Conservation (phyloP, 2,329 filamentous ascomycete species). For the Ciborinia camelliae region DNA sequence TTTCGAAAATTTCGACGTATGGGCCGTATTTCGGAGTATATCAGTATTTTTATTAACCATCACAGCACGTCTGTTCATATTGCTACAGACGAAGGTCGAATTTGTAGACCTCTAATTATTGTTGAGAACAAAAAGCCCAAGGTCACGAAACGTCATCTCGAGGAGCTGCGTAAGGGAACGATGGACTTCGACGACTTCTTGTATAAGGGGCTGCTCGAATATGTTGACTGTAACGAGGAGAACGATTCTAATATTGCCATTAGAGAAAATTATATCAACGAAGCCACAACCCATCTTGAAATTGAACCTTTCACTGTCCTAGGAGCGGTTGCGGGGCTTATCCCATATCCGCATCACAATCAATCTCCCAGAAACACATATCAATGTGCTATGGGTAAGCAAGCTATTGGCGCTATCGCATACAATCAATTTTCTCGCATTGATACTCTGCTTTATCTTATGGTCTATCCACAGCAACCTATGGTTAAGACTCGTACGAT, state of each 20-base stretch:
- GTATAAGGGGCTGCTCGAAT: slow-evolving; percentile 85
- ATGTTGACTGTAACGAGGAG: slow-evolving; percentile 97
- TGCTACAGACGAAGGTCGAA: slow-evolving; percentile 93
- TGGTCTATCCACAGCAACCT: slow-evolving; percentile 95
- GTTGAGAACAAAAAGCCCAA: slow-evolving; percentile 84
- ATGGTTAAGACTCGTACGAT: slow-evolving; percentile 98
- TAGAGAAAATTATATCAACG: slow-evolving; percentile 79
- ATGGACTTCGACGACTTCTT: slow-evolving; percentile 94
- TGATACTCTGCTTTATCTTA: slow-evolving; percentile 90
- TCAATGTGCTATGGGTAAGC: slow-evolving; percentile 99
- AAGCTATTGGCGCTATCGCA: slow-evolving; percentile 96
- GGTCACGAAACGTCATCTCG: slow-evolving; percentile 74
- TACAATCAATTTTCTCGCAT: slow-evolving; percentile 98
- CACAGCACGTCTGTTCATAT: slow-evolving; percentile 91
- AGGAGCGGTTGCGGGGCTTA: slow-evolving; percentile 90
- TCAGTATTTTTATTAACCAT: slow-evolving; percentile 93
- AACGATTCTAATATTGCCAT: slow-evolving; percentile 93
- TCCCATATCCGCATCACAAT: slow-evolving; percentile 98
- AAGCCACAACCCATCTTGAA: slow-evolving; percentile 87
- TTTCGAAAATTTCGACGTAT: slow-evolving; percentile 86
- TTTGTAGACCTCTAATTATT: slow-evolving; percentile 93
- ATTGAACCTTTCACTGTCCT: slow-evolving; percentile 98
- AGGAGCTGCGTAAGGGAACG: slow-evolving; percentile 75
- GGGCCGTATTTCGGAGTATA: slow-evolving; percentile 91
- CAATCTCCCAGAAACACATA: slow-evolving; percentile 98